Percentiles rank a stretch among this genome's conserved stretches.
Conservation (phyloP, 2,329 filamentous ascomycete species). For the Talaromyces sp. region DNA sequence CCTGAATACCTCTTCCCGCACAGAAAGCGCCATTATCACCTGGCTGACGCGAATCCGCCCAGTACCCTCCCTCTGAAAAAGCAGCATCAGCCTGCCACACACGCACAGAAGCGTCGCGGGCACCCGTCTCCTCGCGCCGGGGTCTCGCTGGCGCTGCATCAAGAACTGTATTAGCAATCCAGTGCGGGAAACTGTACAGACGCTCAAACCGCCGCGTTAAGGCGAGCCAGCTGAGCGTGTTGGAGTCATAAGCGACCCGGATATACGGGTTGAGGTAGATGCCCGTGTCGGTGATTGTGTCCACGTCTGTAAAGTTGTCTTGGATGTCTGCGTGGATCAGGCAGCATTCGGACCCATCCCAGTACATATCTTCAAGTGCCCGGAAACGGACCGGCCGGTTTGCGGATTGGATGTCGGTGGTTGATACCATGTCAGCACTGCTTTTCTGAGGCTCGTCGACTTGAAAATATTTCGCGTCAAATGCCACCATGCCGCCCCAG, state of each 20-base stretch:
- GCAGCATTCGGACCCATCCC: constrained; percentile 62
- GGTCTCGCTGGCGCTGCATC: neutral
- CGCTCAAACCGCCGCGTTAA: constrained; percentile 60
- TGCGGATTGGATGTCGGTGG: neutral
- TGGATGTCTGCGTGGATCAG: constrained; percentile 49
- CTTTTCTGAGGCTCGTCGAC: neutral
- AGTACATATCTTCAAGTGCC: constrained; percentile 53
- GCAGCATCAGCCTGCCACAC: neutral
- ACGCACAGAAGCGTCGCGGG: neutral
- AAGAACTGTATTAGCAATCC: constrained; percentile 48
- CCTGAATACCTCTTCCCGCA: neutral
- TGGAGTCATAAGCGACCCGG: constrained; percentile 60
- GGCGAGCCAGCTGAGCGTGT: constrained; percentile 53
- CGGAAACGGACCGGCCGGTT: constrained; percentile 47
- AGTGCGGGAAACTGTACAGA: constrained; percentile 56
- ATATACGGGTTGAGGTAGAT: constrained; percentile 73
- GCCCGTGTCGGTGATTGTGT: constrained; percentile 43
- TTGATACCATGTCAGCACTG: neutral
- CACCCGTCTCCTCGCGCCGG: neutral
- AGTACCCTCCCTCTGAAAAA: neutral
- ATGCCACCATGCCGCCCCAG: constrained; percentile 68
- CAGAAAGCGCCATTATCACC: neutral
- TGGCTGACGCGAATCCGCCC: neutral
- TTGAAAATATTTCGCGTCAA: constrained; percentile 43
- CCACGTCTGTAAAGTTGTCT: constrained; percentile 23